A percentile compares a stretch with the other conserved stretches of the same genome.
These are phyloP conservation scores for Gaillardinia entomophila DNA, from an alignment of 805 yeast genomes.

Conservation along the genomic window DNA sequence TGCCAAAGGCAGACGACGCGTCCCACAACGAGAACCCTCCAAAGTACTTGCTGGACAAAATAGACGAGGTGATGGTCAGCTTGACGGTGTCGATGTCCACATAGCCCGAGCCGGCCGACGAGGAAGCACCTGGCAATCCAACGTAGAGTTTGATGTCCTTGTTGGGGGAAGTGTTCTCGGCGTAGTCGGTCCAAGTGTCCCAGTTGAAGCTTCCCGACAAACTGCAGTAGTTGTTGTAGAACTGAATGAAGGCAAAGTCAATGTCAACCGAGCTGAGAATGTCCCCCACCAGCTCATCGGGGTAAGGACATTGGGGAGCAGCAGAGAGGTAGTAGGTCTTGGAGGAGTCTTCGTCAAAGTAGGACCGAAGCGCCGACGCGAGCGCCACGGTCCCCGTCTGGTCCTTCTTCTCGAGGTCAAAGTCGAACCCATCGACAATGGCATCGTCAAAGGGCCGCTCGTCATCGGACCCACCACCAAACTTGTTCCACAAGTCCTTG, in stretches of 20 bases:
- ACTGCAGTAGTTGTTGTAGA: constrained; percentile 80
- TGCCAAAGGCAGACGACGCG: constrained; percentile 22
- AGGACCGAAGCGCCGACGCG: constrained; percentile 12
- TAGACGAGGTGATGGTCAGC: constrained; percentile 7
- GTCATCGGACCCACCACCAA: constrained; percentile 9
- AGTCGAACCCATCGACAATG: constrained; percentile 11
- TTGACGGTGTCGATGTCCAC: constrained; percentile 17
- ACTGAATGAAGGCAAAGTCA: constrained; percentile 82
- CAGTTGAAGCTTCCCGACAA: constrained; percentile 49
- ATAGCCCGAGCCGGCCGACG: constrained; percentile 57
- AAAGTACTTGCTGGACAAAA: constrained; percentile 16
- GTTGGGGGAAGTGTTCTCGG: constrained; percentile 57
- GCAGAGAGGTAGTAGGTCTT: constrained; percentile 73
- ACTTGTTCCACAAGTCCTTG: constrained; percentile 8
- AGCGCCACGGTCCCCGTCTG: constrained; percentile 4
- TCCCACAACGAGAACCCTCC: constrained; percentile 38
- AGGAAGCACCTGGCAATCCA: constrained; percentile 60
- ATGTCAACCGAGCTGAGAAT: constrained; percentile 46
- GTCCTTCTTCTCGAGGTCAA: constrained; percentile 8
- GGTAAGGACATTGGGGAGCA: constrained; percentile 89
- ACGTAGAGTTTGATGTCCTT: constrained; percentile 60
- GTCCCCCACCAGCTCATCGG: constrained; percentile 47
- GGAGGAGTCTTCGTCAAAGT: constrained; percentile 21
- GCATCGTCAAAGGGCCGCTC: constrained; percentile 5
- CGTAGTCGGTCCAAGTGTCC: constrained; percentile 69